Conservation (phyloP, 768 basidiomycete species). For the Punctularia strigosozonata region DNA sequence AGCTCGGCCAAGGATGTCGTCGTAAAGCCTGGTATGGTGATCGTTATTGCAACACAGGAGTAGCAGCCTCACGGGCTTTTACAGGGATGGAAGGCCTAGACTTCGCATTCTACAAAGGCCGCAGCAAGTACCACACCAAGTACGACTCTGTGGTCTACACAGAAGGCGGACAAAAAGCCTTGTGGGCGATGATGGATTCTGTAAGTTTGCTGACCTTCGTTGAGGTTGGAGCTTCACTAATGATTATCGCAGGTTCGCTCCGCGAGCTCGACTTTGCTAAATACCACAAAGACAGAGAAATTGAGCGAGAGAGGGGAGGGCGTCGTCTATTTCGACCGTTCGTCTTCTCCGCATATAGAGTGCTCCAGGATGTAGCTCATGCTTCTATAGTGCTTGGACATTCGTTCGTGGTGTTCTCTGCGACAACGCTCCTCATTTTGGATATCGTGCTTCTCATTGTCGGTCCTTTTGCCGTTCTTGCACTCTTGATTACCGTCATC, state of each 20-base stretch:
- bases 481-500: slow-evolving; percentile 27
- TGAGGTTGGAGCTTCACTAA: too few relatives aligned
- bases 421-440: slow-evolving; percentile 35
- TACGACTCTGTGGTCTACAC: slow-evolving; percentile 49
- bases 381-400: slow-evolving; percentile 42
- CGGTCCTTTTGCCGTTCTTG: slow-evolving; percentile 44
- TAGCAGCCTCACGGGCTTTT: too few relatives aligned
- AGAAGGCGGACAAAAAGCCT: slow-evolving; percentile 36
- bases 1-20: too few relatives aligned
- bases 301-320: slow-evolving; percentile 14
- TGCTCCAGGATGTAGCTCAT: slow-evolving; percentile 2
- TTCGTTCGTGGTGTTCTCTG: slow-evolving; percentile 41
- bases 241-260: too few relatives aligned
- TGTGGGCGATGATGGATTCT: slow-evolving; percentile 77
- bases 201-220: too few relatives aligned
- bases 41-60: too few relatives aligned
- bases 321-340: slow-evolving; percentile 66
- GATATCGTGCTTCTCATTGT: slow-evolving; percentile 51
- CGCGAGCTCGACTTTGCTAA: slow-evolving; percentile 43
- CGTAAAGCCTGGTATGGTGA: too few relatives aligned
- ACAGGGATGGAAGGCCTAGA: slow-evolving; percentile 64
- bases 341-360: neutral
- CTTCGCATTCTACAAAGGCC: slow-evolving; percentile 65
- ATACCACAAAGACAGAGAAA: slow-evolving; percentile 17
- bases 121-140: slow-evolving; percentile 69